Evolutionary conservation across 306 rosid genomes (phyloP), one percentile per base, ranked within the genome.

Genomic region (Vigna radiata): DNA sequence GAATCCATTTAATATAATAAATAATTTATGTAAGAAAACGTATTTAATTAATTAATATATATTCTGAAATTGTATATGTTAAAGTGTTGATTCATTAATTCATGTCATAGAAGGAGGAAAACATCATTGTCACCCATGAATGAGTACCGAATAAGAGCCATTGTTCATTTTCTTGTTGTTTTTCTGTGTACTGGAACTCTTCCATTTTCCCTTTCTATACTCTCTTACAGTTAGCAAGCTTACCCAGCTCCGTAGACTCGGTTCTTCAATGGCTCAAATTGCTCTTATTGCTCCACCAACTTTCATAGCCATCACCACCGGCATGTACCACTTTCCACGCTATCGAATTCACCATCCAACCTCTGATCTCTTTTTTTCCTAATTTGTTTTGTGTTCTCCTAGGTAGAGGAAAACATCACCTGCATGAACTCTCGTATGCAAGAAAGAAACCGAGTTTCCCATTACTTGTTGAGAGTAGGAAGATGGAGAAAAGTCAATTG

Each of bases 201-300:
- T 3, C 3, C 31, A 1, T 5, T 37, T 5, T 27, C 10, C 6
- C 36, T 29, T 0, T 18, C 60, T 8, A 36, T 55, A 5, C 11
- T 41, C 50, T 27, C 64, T 12, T 7, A 4, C 67, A 77, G 48
- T 25, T 63, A 63, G 43, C 5, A 48, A 77, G 41, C 19, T 4
- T 63, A 63, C 41, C 58, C 55, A 60, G 29, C 36, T n/a, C 46
- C 12, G 7, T 58, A 53, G 39, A 55, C 27, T 83, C 66, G 0
- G 44, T 69, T 59, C 78, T 64, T 80, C 75, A 15, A 88, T 88
- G 91, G 84, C 87, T 80, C 83, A 80, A 81, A 78, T 62, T 13
- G 80, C 70, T 25, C 62, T 81, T 72, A 36, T 78, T 72, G 27
- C 83, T 78, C 83, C 87, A 78, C 3, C 81, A 61, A 76, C 81